Base-by-base conservation (phyloP, 2,329 filamentous ascomycete species). In the Diplodia corticola region DNA sequence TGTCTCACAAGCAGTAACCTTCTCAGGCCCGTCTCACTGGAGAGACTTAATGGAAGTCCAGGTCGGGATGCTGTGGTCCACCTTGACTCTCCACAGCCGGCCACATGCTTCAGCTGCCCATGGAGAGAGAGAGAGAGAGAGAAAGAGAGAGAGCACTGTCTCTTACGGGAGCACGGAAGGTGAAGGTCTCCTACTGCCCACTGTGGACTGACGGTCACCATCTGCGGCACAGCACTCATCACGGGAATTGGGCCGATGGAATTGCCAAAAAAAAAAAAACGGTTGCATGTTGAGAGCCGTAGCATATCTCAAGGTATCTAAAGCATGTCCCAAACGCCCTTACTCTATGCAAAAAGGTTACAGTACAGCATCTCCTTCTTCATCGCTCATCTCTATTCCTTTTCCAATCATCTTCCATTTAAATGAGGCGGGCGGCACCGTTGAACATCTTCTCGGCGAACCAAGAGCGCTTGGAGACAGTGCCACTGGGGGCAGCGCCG, bases 371-470 rank as follows among this genome's bases (percentile, higher is more conserved):
- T 49, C 9, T 17, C 17, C 60, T 28, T 13, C 26, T 30, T 28
- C 24, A 12, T 28, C 22, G 28, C 17, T 26, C 15, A 12, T 30
- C 22, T 17, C 40, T 44, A 35, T 35, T 44, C 40, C 40, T 5
- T 44, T 17, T 44, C 7, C 20, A 22, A 40, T 53, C 33, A 44
- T 46, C 37, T 33, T 17, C 28, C 33, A 5, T 33, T 9, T 13
- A 26, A 5, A 35, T 24, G n/a, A 61, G 63, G 33, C 50, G 53
- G 35, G 63, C 63, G 24, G 63, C 49, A 10, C 63, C 63, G 37
- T 35, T 53, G 63, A 54, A 64, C 50, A 55, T 48, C 50, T 64
- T 64, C 33, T 49, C 26, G 35, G 37, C 35, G 50, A 35, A 48
- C 48, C 49, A 64, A 22, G 50, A 55, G 63, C 63, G 63, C 50